Base-by-base conservation (phyloP, 768 basidiomycete genomes). In the Sarcodon sp. region DNA sequence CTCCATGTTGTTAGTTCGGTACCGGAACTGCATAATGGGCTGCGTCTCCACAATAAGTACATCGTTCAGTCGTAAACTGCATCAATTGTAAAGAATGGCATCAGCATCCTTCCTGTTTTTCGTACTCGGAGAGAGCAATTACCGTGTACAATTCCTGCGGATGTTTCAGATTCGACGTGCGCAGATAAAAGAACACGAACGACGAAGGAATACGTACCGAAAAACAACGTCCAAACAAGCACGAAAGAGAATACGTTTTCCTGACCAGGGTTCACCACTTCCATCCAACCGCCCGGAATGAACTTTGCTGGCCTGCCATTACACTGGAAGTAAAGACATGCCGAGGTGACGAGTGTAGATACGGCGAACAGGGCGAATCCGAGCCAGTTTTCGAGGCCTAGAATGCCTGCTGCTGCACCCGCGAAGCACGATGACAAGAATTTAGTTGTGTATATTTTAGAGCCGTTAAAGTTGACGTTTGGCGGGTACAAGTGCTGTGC, bases 201-300 rank as follows among this genome's bases (percentile, higher is more conserved):
- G 16, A 10, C 41, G 47, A 39, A 34, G 33, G 32, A 33, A 18
- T 11, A 66, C 84, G 50, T 56, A 89, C 87, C 92, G 61, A 87
- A 94, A 62, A 92, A 87, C 48, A 94, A 68, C 34, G 92, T 97
- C 92, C 92, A 97, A 16, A 86, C 83, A 31, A 96, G 75, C 50
- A 97, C 75, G 57, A 93, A 97, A 3, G 89, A 88, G 57, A 90
- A 88, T 13, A 83, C 68, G 54, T 90, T 92, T 64, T 96, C 92
- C 64, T 91, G 87, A 8, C 89, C 89, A 0, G 92, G 83, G 52
- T 83, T 89, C 43, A 82, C 66, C 35, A 94, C 65, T 47, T 85
- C 85, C 63, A 71, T 65, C 51, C 77, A 58, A 2, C 84, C 84
- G 4, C 79, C 78, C 39, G 72, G 66, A 13, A 82, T 57, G 61